phyloP scores from a whole-genome alignment of 257 asterid species.

The Forsythia suspensa region DNA sequence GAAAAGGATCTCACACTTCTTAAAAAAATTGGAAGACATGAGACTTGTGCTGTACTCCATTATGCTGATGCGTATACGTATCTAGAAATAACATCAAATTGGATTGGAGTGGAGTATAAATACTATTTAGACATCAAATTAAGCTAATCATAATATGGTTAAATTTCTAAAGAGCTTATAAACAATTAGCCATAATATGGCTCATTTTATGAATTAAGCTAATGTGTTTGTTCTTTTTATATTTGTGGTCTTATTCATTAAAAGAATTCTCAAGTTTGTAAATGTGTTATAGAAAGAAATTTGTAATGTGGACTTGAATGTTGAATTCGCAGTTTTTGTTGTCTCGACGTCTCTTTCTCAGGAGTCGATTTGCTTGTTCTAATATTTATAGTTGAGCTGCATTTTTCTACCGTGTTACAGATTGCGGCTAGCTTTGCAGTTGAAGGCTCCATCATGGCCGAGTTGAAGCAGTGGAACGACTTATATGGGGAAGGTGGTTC shows the following conservation, averaged over 20 bases:
- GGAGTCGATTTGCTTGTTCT: neutral
- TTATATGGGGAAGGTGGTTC: conserved; percentile 82
- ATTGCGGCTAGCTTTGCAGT: conserved; percentile 85
- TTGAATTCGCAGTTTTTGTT: neutral
- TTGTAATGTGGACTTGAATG: neutral
- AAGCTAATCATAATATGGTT: neutral
- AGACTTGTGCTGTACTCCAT: neutral
- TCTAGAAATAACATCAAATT: neutral
- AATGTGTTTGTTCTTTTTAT: neutral
- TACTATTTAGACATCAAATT: neutral
- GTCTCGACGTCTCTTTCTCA: neutral
- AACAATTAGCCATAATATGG: neutral
- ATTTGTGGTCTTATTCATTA: neutral
- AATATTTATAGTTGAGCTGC: neutral
- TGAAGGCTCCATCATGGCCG: conserved; percentile 65
- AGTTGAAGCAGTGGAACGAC: conserved; percentile 75
- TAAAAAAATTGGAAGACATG: neutral
- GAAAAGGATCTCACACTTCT: neutral
- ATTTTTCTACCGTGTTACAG: conserved; percentile 28
- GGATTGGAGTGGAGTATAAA: neutral
- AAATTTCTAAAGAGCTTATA: neutral
- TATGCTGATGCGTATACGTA: neutral
- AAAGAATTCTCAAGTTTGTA: neutral
- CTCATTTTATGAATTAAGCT: neutral
- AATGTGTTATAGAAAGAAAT: neutral